Conservation (phyloP, 495 filamentous ascomycete species). For the Cercophora samala region DNA sequence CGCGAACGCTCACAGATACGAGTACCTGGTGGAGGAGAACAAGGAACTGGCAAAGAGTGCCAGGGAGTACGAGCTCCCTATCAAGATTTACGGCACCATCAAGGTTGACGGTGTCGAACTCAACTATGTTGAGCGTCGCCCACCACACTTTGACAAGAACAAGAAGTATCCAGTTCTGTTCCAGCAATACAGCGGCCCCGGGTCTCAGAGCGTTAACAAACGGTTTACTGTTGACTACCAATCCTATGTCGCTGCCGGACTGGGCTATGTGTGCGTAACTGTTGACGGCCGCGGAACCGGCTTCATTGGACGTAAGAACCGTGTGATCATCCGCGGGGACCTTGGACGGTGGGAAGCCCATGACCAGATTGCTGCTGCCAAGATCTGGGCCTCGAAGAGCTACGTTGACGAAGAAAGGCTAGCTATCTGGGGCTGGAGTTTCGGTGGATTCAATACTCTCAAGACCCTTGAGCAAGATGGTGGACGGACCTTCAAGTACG, state of each 20-base stretch:
- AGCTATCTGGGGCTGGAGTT: conserved; percentile 98
- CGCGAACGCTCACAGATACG: conserved; percentile 58
- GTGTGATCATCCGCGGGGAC: conserved; percentile 76
- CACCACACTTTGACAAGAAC: conserved; percentile 80
- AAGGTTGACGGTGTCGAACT: conserved; percentile 67
- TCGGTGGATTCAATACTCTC: conserved; percentile 94
- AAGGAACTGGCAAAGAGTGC: conserved; percentile 61
- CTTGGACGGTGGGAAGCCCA: conserved; percentile 80
- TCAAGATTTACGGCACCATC: conserved; percentile 79
- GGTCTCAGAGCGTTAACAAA: conserved; percentile 81
- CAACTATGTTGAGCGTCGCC: conserved; percentile 84
- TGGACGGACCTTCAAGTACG: conserved; percentile 86
- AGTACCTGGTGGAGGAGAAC: conserved; percentile 76
- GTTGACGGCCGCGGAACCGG: conserved; percentile 93
- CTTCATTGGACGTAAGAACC: conserved; percentile 78
- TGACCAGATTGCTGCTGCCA: conserved; percentile 89
- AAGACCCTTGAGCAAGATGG: conserved; percentile 91
- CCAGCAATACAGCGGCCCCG: conserved; percentile 86
- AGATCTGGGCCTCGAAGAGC: conserved; percentile 74
- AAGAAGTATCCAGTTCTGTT: conserved; percentile 93
- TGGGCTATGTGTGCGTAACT: conserved; percentile 95
- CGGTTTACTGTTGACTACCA: conserved; percentile 85
- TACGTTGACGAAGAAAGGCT: conserved; percentile 81
- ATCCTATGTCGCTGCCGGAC: conserved; percentile 75
- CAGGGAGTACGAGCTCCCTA: conserved; percentile 74